Evolutionary conservation across 768 basidiomycete genomes (phyloP).

Genomic region (Auriscalpium vulgare): DNA sequence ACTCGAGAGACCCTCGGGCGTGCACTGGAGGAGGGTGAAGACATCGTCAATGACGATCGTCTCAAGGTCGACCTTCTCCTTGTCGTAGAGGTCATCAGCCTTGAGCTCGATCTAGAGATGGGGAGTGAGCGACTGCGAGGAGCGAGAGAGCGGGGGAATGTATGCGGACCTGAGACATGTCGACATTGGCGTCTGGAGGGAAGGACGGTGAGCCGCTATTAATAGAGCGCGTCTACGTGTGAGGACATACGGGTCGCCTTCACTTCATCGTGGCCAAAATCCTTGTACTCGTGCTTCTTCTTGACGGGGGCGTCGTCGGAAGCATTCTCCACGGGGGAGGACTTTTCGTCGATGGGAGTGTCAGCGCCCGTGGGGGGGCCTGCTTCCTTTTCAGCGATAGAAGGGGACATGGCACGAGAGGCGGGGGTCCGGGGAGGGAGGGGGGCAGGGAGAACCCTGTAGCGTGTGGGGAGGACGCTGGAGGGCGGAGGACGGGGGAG

Average conservation of each 20-base stretch:
- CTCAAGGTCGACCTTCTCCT: constrained; percentile 99
- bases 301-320: constrained; percentile 23
- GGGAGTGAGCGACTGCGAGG: background rate
- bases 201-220: constrained; percentile 11
- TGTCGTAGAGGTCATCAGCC: constrained; percentile 92
- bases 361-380: constrained; percentile 42
- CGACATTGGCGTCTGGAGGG: constrained; percentile 68
- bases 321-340: background rate
- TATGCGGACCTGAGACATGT: constrained; percentile 62
- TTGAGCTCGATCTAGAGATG: constrained; percentile 66
- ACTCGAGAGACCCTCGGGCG: constrained; percentile 64
- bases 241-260: constrained; percentile 56
- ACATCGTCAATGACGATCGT: constrained; percentile 95
- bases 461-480: background rate
- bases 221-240: background rate
- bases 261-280: constrained; percentile 64
- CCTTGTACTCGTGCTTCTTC: constrained; percentile 83
- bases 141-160: background rate
- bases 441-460: constrained; percentile 10
- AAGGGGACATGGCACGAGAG: constrained; percentile 24
- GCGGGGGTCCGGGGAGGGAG: background rate
- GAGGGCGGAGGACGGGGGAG: background rate
- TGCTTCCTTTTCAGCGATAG: constrained; percentile 58
- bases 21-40: constrained; percentile 90
- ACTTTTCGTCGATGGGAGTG: constrained; percentile 23